Percentiles rank a stretch among this genome's conserved stretches.
Evolutionary conservation across 805 yeast genomes (phyloP).

Genomic region (Barnettozyma botsteinii): DNA sequence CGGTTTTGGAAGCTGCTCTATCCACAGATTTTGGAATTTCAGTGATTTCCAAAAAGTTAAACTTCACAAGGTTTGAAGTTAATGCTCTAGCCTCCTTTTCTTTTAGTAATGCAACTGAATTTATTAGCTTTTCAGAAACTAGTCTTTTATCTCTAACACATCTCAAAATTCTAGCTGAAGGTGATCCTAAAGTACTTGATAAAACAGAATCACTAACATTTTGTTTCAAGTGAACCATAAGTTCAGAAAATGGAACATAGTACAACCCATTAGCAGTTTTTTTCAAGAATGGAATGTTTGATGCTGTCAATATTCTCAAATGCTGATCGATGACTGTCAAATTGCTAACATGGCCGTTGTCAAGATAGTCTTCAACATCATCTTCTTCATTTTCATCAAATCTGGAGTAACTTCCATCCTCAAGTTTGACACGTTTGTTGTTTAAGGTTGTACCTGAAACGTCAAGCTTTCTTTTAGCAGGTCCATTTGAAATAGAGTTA

Average conservation of each 20-base stretch:
- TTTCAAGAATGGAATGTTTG: slow-evolving; percentile 53
- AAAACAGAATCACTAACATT: slow-evolving; percentile 51
- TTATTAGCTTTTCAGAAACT: slow-evolving; percentile 79
- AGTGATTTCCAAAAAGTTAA: slow-evolving; percentile 78
- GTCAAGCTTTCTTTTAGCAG: slow-evolving; percentile 28
- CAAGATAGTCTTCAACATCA: slow-evolving; percentile 27
- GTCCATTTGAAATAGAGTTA: slow-evolving; percentile 39
- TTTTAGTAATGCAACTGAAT: slow-evolving; percentile 68
- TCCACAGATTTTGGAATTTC: slow-evolving; percentile 92
- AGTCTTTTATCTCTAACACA: slow-evolving; percentile 66
- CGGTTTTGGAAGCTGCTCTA: slow-evolving; percentile 85
- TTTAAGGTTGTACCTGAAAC: slow-evolving; percentile 13
- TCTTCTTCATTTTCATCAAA: slow-evolving; percentile 23
- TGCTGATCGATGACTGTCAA: slow-evolving; percentile 48
- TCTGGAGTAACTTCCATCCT: slow-evolving; percentile 26
- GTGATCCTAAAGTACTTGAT: slow-evolving; percentile 56
- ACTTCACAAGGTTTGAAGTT: slow-evolving; percentile 56
- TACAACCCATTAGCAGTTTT: slow-evolving; percentile 52
- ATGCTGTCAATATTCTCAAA: slow-evolving; percentile 55
- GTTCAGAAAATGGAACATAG: slow-evolving; percentile 55
- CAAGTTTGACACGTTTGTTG: slow-evolving; percentile 38
- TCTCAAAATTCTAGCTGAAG: slow-evolving; percentile 68
- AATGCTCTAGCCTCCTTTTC: slow-evolving; percentile 73
- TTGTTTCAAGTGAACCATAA: slow-evolving; percentile 42
- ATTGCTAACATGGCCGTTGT: slow-evolving; percentile 14